Evolutionary conservation across 139 green algal species (phyloP).

Genomic region (Tetradesmus lagerheimii): DNA sequence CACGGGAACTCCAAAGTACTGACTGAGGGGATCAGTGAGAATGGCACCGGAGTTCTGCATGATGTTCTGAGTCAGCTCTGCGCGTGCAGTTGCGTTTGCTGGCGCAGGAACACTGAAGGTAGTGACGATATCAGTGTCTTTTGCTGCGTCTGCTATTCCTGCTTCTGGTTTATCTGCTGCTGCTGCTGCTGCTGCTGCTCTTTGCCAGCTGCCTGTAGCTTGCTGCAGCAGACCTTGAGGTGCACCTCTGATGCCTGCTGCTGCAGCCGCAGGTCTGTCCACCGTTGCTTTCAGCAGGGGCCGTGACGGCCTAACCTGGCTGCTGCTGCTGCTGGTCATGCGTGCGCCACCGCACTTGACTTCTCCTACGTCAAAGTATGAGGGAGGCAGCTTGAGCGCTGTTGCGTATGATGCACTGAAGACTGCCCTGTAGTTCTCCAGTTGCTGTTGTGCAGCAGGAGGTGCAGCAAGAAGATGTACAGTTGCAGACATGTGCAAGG

Average conservation of each 20-base stretch:
- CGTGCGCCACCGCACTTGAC: slow-evolving; percentile 7
- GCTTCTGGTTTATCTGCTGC: not conserved
- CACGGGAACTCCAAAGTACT: not conserved
- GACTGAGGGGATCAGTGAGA: not conserved
- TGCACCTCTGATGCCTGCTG: not conserved
- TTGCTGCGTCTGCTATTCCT: not conserved
- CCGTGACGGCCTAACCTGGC: not conserved
- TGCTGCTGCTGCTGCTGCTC: not conserved
- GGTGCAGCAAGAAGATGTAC: not conserved
- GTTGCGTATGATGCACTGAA: slow-evolving; percentile 9
- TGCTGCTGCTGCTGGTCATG: slow-evolving; percentile 31
- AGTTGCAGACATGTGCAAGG: not conserved
- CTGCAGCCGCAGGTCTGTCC: not conserved
- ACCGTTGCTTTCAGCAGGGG: slow-evolving; percentile 4
- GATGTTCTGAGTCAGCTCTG: not conserved
- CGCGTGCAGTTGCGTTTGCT: not conserved
- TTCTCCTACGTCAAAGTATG: not conserved
- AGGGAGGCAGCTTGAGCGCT: slow-evolving; percentile 3
- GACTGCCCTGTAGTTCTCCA: slow-evolving; percentile 31
- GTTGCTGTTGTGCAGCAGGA: not conserved
- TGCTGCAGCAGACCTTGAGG: not conserved
- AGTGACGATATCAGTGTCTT: not conserved
- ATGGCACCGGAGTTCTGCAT: not conserved
- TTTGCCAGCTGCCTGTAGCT: not conserved
- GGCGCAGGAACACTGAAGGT: not conserved